These are phyloP conservation scores for Monilinia aucupariae DNA, from an alignment of 2,329 filamentous ascomycete species.

Conservation along the genomic window DNA sequence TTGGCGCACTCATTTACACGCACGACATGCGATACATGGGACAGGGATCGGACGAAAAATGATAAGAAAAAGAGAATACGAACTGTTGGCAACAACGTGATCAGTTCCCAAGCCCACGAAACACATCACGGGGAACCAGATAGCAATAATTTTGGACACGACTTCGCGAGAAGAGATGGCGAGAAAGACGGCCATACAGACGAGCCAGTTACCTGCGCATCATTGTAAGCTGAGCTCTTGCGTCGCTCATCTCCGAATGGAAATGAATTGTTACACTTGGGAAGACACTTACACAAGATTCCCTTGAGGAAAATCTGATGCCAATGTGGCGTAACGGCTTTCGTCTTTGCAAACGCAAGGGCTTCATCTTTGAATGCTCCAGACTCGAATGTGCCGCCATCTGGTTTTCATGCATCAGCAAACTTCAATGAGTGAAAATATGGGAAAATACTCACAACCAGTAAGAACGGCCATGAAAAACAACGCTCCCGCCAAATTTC, in stretches of 20 bases:
- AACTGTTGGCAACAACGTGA: constrained; percentile 51
- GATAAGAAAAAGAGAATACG: neutral
- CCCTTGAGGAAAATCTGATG: constrained; percentile 50
- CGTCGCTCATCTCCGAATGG: neutral
- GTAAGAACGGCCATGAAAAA: constrained; percentile 46
- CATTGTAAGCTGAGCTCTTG: neutral
- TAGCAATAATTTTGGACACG: constrained; percentile 47
- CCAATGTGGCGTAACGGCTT: constrained; percentile 45
- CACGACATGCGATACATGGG: neutral
- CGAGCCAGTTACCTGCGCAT: constrained; percentile 46
- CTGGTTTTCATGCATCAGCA: constrained; percentile 25
- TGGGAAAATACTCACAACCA: constrained; percentile 39
- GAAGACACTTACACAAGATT: constrained; percentile 41
- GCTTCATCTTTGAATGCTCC: constrained; percentile 42
- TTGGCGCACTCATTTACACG: neutral
- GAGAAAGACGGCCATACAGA: constrained; percentile 48
- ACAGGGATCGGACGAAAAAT: neutral
- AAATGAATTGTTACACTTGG: neutral
- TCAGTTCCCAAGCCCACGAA: constrained; percentile 51
- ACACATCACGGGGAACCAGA: constrained; percentile 52
- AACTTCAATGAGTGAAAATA: neutral
- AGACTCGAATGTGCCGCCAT: constrained; percentile 43
- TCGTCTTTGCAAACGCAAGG: constrained; percentile 43
- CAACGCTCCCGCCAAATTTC: constrained; percentile 45
- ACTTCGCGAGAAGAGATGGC: constrained; percentile 46